Base-by-base conservation (phyloP, 148 eudicot species). In the Polygonum aviculare region DNA sequence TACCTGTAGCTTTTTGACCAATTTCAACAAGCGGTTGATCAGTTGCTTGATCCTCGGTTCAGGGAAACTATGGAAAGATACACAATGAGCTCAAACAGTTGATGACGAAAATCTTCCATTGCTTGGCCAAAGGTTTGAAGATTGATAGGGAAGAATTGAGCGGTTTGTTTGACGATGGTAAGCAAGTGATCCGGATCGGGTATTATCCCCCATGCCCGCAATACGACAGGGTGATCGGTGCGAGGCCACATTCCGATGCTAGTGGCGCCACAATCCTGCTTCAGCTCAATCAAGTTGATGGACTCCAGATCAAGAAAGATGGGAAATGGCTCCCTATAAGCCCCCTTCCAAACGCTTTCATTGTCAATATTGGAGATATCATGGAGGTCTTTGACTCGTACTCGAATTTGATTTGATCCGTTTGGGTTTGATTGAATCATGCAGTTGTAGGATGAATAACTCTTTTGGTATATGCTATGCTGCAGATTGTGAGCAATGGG, bases 401-500 rank as follows among this genome's bases (percentile, higher is more conserved):
- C 50, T 48, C 12, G 45, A 41, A 7, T 41, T 41, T 41, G 7
- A 41, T 39, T 41, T 41, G 45, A 5, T 41, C 45, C 45, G 9
- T 41, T 41, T 0, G 45, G 45, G 45, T 41, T 7, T 41, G 10
- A 41, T 41, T 41, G 45, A 41, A 41, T 1, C 45, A 5, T 7
- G 45, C 45, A 5, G 5, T 41, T 41, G 45, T 41, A 7, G 9
- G 10, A 41, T 41, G 45, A 41, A 41, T 10, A 41, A 41, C 9
- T 48, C 12, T 48, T 48, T 48, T 0, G 11, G 50, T 18, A 14
- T 15, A 52, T 18, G 57, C 18, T 52, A 18, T 36, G 55, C 12
- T 36, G 55, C 12, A 79, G 82, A 77, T 84, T 6, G 49, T 82
- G 51, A 79, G 73, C 54, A 84, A 84, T 35, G 84, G 84, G 3